Evolutionary conservation across 2,329 filamentous ascomycete species (phyloP).

Genomic region (Biscogniauxia mediterranea): DNA sequence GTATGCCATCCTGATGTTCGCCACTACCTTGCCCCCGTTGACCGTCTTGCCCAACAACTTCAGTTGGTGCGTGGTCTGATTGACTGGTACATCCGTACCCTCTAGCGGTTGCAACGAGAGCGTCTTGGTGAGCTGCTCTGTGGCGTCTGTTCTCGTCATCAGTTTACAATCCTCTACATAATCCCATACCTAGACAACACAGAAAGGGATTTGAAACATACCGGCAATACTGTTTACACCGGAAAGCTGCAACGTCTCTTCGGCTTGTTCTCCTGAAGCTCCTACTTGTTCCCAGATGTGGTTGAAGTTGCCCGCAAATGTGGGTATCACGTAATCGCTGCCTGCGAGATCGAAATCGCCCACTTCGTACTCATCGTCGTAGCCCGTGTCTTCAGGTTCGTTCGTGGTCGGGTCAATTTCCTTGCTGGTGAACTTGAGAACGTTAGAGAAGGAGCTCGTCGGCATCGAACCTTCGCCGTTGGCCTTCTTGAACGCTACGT

Average conservation of each 20-base stretch:
- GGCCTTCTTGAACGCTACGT: conserved; percentile 88
- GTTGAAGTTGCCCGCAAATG: conserved; percentile 92
- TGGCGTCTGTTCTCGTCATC: conserved; percentile 62
- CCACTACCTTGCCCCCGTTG: conserved; percentile 82
- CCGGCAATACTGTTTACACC: conserved; percentile 90
- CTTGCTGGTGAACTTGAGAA: conserved; percentile 95
- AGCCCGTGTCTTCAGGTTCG: conserved; percentile 87
- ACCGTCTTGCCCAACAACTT: conserved; percentile 97
- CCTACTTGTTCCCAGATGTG: conserved; percentile 94
- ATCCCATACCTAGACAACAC: too few relatives aligned
- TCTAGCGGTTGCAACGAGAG: conserved; percentile 92
- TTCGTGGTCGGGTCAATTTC: conserved; percentile 94
- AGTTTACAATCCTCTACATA: conserved; percentile 5
- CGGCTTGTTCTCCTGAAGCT: conserved; percentile 82
- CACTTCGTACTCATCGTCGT: conserved; percentile 97
- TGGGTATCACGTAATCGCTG: conserved; percentile 90
- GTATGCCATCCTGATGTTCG: conserved; percentile 87
- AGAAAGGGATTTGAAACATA: conserved; percentile 46
- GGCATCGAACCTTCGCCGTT: conserved; percentile 75
- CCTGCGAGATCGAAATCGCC: conserved; percentile 88
- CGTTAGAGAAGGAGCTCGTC: conserved; percentile 80
- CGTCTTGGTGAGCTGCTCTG: conserved; percentile 81
- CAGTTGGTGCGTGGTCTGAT: conserved; percentile 86
- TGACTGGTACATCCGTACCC: conserved; percentile 87
- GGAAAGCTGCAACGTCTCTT: conserved; percentile 85